Percentiles rank a stretch among this genome's conserved stretches.
Evolutionary conservation across 805 yeast genomes (phyloP).

Genomic region (Candida yuanshanica): DNA sequence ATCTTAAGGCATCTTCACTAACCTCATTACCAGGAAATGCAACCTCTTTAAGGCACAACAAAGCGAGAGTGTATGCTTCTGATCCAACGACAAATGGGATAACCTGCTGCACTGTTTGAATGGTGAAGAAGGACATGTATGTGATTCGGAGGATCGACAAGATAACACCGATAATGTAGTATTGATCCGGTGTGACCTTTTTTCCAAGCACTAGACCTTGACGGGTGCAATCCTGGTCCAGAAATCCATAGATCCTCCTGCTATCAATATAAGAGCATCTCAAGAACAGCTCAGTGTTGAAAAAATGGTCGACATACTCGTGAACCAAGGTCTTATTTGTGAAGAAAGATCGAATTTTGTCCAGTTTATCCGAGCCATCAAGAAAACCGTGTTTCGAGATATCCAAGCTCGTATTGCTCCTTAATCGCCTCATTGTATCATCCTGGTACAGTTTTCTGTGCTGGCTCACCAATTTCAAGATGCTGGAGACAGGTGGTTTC

Average conservation of each 20-base stretch:
- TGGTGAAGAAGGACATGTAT: conserved; percentile 3
- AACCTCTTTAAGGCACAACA: conserved; percentile 4
- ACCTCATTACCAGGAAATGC: background rate
- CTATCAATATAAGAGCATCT: conserved; percentile 1
- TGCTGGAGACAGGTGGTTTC: background rate
- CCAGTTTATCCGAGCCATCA: background rate
- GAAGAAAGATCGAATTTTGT: conserved; percentile 1
- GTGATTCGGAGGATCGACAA: conserved; percentile 4
- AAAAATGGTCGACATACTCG: conserved; percentile 7
- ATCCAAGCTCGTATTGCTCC: conserved; percentile 5
- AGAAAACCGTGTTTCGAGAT: conserved; percentile 1
- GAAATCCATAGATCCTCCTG: background rate
- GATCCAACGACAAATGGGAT: conserved; percentile 2
- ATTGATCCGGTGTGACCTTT: background rate
- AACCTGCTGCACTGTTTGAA: conserved; percentile 1
- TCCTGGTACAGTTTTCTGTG: no score
- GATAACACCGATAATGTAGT: background rate
- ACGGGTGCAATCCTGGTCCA: background rate
- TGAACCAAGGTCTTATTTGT: conserved; percentile 1
- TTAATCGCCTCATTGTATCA: conserved; percentile 5
- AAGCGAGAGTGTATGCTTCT: conserved; percentile 4
- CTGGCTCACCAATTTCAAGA: background rate
- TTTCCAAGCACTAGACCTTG: background rate
- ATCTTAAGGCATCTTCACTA: background rate
- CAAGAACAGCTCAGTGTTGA: conserved; percentile 4